Conservation (phyloP, 1,139 yeast species). For the Nakaseomyces nivariensis region DNA sequence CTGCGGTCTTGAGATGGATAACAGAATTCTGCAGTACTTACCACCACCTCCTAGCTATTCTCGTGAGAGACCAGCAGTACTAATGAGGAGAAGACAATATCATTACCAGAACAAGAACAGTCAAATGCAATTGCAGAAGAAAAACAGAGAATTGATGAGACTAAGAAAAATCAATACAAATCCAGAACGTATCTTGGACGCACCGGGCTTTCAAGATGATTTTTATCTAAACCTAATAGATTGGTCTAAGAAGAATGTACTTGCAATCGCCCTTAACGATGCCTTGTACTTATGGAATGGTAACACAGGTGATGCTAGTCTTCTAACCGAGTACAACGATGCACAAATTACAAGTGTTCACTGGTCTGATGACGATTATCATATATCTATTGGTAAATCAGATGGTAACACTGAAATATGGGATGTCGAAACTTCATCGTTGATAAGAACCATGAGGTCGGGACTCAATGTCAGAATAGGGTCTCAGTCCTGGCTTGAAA, state of each 20-base stretch:
- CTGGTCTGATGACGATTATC: conserved; percentile 92
- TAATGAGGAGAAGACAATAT: conserved; percentile 24
- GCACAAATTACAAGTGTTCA: conserved; percentile 57
- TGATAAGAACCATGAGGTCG: conserved; percentile 67
- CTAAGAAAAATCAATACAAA: conserved; percentile 70
- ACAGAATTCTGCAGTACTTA: conserved; percentile 77
- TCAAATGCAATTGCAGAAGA: conserved; percentile 5
- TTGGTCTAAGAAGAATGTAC: conserved; percentile 76
- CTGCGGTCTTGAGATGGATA: conserved; percentile 79
- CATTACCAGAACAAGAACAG: conserved; percentile 14
- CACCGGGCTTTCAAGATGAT: conserved; percentile 91
- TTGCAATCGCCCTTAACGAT: conserved; percentile 84
- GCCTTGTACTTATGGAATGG: conserved; percentile 93
- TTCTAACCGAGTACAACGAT: conserved; percentile 40
- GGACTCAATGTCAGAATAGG: conserved; percentile 70
- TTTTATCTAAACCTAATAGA: conserved; percentile 78
- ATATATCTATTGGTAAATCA: conserved; percentile 73
- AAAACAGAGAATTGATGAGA: conserved; percentile 27
- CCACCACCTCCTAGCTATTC: conserved; percentile 65
- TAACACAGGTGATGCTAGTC: conserved; percentile 65
- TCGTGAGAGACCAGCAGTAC: conserved; percentile 22
- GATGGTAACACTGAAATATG: conserved; percentile 86
- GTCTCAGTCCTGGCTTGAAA: conserved; percentile 78
- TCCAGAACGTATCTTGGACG: conserved; percentile 90
- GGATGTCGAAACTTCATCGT: conserved; percentile 76